Conservation (phyloP, 208 protist genomes). For the Leptomonas pyrrhocoris region DNA sequence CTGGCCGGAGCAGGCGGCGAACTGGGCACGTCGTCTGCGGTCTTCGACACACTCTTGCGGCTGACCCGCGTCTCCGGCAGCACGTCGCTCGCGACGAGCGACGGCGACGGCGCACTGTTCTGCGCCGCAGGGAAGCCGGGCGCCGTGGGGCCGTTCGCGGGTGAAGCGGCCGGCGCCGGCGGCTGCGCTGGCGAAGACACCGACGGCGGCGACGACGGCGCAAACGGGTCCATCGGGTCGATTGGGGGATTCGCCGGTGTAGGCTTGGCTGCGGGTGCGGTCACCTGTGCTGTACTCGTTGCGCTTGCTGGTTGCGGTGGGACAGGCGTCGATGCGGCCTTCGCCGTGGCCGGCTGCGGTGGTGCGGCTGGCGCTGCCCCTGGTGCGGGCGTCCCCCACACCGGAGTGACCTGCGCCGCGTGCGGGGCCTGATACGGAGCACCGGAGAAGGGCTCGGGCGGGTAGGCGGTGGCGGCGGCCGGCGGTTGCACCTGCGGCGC, state of each 20-base stretch:
- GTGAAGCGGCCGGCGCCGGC: conserved; percentile 30
- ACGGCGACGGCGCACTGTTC: neutral
- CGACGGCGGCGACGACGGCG: conserved; percentile 9
- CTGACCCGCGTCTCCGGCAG: conserved; percentile 32
- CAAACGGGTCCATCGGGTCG: conserved; percentile 19
- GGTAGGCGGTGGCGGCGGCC: neutral
- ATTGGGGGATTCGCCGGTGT: neutral
- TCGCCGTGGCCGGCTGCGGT: conserved; percentile 6
- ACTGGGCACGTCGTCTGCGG: neutral
- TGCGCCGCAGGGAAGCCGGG: conserved; percentile 3
- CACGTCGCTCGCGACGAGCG: neutral
- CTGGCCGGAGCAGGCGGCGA: conserved; percentile 16
- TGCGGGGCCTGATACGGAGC: conserved; percentile 35
- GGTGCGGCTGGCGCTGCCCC: no score
- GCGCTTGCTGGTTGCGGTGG: neutral
- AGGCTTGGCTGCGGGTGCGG: neutral
- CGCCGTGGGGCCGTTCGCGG: neutral
- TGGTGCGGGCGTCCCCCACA: conserved; percentile 39
- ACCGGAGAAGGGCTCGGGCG: conserved; percentile 21
- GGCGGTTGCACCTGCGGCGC: conserved; percentile 8
- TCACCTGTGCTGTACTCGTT: neutral
- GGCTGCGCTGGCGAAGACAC: conserved; percentile 24
- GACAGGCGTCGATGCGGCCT: conserved; percentile 6
- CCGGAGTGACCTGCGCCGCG: conserved; percentile 40
- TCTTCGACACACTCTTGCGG: conserved; percentile 14